Conservation (phyloP, 1,284 basidiomycete genomes). For the Tilletiopsis washingtonensis region DNA sequence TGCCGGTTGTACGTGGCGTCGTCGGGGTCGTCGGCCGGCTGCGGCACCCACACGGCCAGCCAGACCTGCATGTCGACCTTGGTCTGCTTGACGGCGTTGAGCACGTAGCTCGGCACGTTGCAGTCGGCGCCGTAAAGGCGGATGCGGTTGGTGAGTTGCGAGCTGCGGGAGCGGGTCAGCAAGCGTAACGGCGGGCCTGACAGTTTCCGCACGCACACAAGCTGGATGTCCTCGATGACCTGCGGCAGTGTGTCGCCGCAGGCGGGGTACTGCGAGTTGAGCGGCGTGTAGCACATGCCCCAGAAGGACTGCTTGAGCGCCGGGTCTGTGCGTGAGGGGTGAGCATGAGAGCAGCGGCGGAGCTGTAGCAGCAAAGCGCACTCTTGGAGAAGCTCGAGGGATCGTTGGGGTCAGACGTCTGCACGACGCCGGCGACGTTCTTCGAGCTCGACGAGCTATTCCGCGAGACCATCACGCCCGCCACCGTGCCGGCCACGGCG, state of each 20-base stretch:
- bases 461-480: conserved; percentile 15
- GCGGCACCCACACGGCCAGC: conserved; percentile 64
- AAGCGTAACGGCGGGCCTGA: too few species aligned
- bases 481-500: conserved; percentile 16
- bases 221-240: conserved; percentile 52
- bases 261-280: conserved; percentile 39
- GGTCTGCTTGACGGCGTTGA: conserved; percentile 76
- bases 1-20: conserved; percentile 65
- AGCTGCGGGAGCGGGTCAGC: too few species aligned
- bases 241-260: conserved; percentile 50
- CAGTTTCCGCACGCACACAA: too few species aligned
- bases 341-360: too few species aligned
- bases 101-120: conserved; percentile 53
- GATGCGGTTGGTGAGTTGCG: conserved; percentile 45
- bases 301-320: conserved; percentile 60
- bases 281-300: conserved; percentile 36
- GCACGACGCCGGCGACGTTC: conserved; percentile 12
- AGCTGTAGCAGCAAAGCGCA: too few species aligned
- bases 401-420: conserved; percentile 53
- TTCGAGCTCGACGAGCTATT: background rate
- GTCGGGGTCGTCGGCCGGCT: conserved; percentile 52
- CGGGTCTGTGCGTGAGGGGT: too few species aligned
- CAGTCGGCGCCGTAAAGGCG: conserved; percentile 52
- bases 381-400: conserved; percentile 61
- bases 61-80: conserved; percentile 79